A percentile compares a stretch with the other conserved stretches of the same genome.
Evolutionary conservation across 192 early-diverging fungal species (phyloP).

Genomic region (Chytriomyces sp.): DNA sequence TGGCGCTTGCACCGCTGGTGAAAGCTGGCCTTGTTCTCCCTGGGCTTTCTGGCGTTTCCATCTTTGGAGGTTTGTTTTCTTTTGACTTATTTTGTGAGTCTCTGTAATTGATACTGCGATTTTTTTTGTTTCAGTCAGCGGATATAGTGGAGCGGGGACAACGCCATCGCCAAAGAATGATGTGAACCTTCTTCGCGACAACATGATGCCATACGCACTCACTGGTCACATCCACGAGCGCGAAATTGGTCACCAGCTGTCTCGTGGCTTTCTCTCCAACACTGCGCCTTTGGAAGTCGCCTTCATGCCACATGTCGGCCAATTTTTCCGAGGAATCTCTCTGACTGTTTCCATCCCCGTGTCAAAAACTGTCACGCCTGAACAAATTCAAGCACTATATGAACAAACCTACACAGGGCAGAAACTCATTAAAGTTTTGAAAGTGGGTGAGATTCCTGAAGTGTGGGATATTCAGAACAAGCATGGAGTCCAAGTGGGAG

Average conservation of each 20-base stretch:
- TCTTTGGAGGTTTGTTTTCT: slow-evolving; percentile 26
- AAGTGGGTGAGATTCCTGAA: slow-evolving; percentile 72
- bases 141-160: slow-evolving; percentile 99
- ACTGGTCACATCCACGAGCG: slow-evolving; percentile 97
- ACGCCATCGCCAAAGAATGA: slow-evolving; percentile 97
- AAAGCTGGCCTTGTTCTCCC: slow-evolving; percentile 42
- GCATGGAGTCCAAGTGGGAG: slow-evolving; percentile 90
- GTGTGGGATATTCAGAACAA: slow-evolving; percentile 88
- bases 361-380: slow-evolving; percentile 69
- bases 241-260: slow-evolving; percentile 79
- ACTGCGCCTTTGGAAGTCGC: slow-evolving; percentile 53
- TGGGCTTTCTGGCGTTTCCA: slow-evolving; percentile 51
- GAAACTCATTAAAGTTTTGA: slow-evolving; percentile 79
- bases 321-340: slow-evolving; percentile 92
- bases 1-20: slow-evolving; percentile 85
- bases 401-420: slow-evolving; percentile 76
- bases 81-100: neutral
- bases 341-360: slow-evolving; percentile 91
- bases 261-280: neutral
- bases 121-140: slow-evolving; percentile 75
- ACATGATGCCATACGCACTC: slow-evolving; percentile 89
- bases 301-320: slow-evolving; percentile 90
- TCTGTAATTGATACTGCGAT: neutral
- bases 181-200: slow-evolving; percentile 79
- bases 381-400: slow-evolving; percentile 75